A percentile compares a stretch with the other conserved stretches of the same genome.
phyloP scores from a whole-genome alignment of 2,329 filamentous ascomycete genomes.

The Ceratocystis albifundus region DNA sequence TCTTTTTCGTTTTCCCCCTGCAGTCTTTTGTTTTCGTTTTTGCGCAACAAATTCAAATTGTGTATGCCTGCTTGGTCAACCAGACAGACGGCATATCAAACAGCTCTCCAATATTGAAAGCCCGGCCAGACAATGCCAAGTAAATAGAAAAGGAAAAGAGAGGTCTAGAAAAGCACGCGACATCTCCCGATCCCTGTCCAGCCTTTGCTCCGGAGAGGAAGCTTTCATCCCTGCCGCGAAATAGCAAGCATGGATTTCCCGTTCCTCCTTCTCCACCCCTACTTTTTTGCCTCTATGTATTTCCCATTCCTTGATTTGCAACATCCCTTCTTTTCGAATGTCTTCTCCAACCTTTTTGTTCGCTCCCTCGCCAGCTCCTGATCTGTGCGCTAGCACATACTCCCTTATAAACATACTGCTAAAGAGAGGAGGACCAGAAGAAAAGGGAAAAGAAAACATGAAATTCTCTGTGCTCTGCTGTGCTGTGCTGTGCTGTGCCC shows the following conservation, averaged over 20 bases:
- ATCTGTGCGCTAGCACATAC: background rate
- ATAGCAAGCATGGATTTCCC: background rate
- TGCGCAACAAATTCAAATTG: too few relatives aligned
- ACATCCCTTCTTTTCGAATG: background rate
- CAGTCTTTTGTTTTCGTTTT: background rate
- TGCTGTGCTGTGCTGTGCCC: too few relatives aligned
- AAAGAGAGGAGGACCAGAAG: background rate
- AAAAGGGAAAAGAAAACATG: background rate
- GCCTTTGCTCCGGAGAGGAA: background rate
- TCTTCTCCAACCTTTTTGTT: background rate
- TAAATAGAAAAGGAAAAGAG: background rate
- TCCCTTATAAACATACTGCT: background rate
- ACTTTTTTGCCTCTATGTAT: background rate
- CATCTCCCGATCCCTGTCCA: constrained; percentile 17
- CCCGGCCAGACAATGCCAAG: background rate
- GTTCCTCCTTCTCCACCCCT: background rate
- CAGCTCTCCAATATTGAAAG: too few relatives aligned
- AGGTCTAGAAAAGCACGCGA: constrained; percentile 9
- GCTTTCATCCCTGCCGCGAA: background rate
- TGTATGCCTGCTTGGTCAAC: too few relatives aligned
- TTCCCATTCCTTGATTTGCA: constrained; percentile 4
- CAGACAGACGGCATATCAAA: too few relatives aligned
- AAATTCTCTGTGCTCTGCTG: background rate
- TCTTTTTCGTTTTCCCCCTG: too few relatives aligned
- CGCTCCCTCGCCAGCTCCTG: background rate